Evolutionary conservation across 768 basidiomycete species (phyloP), one percentile per base, ranked within the genome.

Genomic region (Sporobolomyces phaffii): DNA sequence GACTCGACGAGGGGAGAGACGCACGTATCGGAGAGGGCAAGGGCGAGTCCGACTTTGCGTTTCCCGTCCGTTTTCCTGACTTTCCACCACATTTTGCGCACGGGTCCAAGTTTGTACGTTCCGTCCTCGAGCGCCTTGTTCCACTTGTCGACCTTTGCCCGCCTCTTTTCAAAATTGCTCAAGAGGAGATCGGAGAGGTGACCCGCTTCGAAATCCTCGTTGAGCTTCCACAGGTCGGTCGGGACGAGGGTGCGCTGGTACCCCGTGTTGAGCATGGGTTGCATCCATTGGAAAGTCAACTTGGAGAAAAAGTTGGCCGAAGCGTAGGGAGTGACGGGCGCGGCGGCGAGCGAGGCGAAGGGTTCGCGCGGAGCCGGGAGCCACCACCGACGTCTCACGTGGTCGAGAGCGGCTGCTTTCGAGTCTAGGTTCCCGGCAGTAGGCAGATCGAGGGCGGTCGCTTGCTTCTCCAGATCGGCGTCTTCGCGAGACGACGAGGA

Each of bases 211-310:
- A 82, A 81, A 6, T 80, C 73, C 5, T 79, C 74, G 62, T 84
- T 83, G 66, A 89, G 78, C 73, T 83, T 84, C 86, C 87, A 88
- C 17, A 89, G 77, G 77, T 90, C 89, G 1, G 86, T 83, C 0
- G 86, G 85, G 73, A 87, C 86, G 13, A 90, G 79, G 1, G 87
- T 85, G 34, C 88, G 80, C 73, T 87, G 85, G 73, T 86, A 88
- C 5, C 60, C 63, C 9, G 59, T 65, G 22, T 38, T 62, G 6
- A 65, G 60, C 49, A 75, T 64, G 5, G 73, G 74, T 34, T 69
- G 63, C 22, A 89, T 83, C 85, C 87, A 89, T 41, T 80, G 74
- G 74, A 84, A 89, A 0, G 85, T 85, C 44, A 89, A 77, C 36
- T 83, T 77, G 20, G 84, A 84, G 50, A 88, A 73, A 26, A 85